Evolutionary conservation across 2,329 filamentous ascomycete genomes (phyloP).

Genomic region (Fusarium kyushuense): DNA sequence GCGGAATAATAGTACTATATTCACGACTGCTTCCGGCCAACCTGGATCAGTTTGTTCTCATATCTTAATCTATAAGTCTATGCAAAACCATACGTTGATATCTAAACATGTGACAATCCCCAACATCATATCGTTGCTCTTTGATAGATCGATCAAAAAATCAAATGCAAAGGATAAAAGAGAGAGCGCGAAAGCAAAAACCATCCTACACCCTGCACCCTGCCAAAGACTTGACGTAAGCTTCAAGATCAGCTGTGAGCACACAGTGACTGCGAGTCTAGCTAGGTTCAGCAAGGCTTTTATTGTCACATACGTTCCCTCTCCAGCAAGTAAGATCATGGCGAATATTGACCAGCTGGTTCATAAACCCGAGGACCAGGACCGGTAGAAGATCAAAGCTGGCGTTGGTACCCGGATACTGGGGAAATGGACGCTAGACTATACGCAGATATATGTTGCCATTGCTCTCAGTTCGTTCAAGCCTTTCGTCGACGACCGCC

Average conservation of each 20-base stretch:
- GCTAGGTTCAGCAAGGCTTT: not conserved
- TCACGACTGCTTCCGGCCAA: slow-evolving; percentile 19
- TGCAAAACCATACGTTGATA: slow-evolving; percentile 11
- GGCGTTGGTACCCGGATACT: not conserved
- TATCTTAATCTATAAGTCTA: slow-evolving; percentile 35
- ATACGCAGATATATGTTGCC: not conserved
- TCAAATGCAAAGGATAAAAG: not conserved
- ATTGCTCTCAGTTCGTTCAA: slow-evolving; percentile 21
- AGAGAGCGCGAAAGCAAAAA: not conserved
- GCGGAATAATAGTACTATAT: slow-evolving; percentile 46
- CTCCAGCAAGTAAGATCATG: not conserved
- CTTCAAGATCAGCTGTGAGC: not conserved
- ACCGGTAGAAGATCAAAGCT: not conserved
- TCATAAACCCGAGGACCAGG: not conserved
- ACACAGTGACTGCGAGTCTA: not conserved
- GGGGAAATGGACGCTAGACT: not conserved
- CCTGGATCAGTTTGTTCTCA: slow-evolving; percentile 36
- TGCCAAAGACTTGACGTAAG: not conserved
- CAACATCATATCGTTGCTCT: not conserved
- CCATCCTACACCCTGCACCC: not conserved
- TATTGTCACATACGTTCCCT: not conserved
- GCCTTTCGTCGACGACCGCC: slow-evolving; percentile 50
- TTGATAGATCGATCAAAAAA: not conserved
- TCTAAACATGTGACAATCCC: slow-evolving; percentile 1
- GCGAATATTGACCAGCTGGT: not conserved